Percentiles rank a stretch among this genome's conserved stretches.
These are phyloP conservation scores for Metarhizium album DNA, from an alignment of 2,329 filamentous ascomycete species.

Conservation along the genomic window DNA sequence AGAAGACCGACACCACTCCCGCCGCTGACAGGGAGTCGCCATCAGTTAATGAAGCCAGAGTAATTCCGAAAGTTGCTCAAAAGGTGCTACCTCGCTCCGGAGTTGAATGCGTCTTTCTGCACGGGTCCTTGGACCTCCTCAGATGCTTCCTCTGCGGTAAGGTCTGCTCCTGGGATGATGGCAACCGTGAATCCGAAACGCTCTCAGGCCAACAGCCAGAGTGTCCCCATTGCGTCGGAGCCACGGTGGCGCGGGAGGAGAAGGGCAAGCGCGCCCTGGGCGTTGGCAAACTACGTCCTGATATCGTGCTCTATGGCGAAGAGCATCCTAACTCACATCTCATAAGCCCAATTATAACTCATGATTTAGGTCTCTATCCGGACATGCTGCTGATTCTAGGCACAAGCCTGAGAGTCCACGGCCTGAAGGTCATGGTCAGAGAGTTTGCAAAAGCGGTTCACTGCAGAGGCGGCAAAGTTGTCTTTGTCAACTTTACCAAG, in stretches of 20 bases:
- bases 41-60: slow-evolving; percentile 11
- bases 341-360: slow-evolving; percentile 57
- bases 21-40: slow-evolving; percentile 10
- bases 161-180: slow-evolving; percentile 49
- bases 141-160: slow-evolving; percentile 53
- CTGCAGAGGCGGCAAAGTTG: slow-evolving; percentile 54
- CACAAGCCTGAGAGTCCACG: slow-evolving; percentile 61
- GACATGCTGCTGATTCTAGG: slow-evolving; percentile 61
- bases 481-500: slow-evolving; percentile 65
- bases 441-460: slow-evolving; percentile 65
- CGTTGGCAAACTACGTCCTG: slow-evolving; percentile 57
- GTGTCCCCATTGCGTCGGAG: slow-evolving; percentile 54
- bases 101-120: slow-evolving; percentile 58
- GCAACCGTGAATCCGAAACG: slow-evolving; percentile 42
- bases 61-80: slow-evolving; percentile 7
- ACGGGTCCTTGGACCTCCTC: slow-evolving; percentile 55
- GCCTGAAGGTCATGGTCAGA: slow-evolving; percentile 57
- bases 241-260: slow-evolving; percentile 51
- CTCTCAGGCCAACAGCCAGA: slow-evolving; percentile 55
- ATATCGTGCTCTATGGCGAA: slow-evolving; percentile 66
- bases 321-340: slow-evolving; percentile 59
- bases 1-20: background rate
- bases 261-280: slow-evolving; percentile 56
- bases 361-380: slow-evolving; percentile 53
- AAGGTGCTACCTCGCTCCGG: slow-evolving; percentile 27